These are phyloP conservation scores for Euphorbia corollata DNA, from an alignment of 441 rosid genomes.

Conservation along the genomic window DNA sequence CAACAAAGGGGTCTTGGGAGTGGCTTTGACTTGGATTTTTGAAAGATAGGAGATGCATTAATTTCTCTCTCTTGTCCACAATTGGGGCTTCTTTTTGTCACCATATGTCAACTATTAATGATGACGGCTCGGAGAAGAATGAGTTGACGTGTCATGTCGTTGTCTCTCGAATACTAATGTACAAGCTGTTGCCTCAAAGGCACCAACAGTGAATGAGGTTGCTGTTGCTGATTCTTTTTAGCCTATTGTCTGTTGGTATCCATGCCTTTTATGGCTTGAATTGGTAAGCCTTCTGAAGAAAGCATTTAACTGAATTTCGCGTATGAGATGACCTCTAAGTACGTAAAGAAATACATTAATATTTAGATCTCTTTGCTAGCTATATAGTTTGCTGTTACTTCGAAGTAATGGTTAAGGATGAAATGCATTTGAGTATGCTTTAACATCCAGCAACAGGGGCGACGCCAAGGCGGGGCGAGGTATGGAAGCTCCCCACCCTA, in stretches of 20 bases:
- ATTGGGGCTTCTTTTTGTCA: slow-evolving; percentile 42
- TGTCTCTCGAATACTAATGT: slow-evolving; percentile 43
- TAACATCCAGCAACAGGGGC: neutral
- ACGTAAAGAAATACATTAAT: no score
- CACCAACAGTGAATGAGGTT: slow-evolving; percentile 62
- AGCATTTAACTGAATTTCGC: no score
- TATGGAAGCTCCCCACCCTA: no score
- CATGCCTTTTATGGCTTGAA: slow-evolving; percentile 60
- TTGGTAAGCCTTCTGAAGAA: slow-evolving; percentile 40
- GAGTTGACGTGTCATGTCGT: slow-evolving; percentile 49
- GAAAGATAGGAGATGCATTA: slow-evolving; percentile 22
- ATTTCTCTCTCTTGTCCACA: slow-evolving; percentile 27
- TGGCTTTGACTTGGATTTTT: slow-evolving; percentile 17
- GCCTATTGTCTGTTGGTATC: slow-evolving; percentile 52
- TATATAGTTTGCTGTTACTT: no score
- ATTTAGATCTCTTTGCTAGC: no score
- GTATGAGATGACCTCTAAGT: no score
- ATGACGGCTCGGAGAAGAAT: slow-evolving; percentile 46
- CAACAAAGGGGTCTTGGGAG: slow-evolving; percentile 36
- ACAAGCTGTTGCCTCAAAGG: slow-evolving; percentile 47
- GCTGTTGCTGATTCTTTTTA: slow-evolving; percentile 59
- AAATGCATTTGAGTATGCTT: neutral
- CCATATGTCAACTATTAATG: slow-evolving; percentile 50
- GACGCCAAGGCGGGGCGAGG: no score
- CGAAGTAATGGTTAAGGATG: neutral